Base-by-base conservation (phyloP, 2,329 filamentous ascomycete species). In the Teratosphaeria zuluensis region DNA sequence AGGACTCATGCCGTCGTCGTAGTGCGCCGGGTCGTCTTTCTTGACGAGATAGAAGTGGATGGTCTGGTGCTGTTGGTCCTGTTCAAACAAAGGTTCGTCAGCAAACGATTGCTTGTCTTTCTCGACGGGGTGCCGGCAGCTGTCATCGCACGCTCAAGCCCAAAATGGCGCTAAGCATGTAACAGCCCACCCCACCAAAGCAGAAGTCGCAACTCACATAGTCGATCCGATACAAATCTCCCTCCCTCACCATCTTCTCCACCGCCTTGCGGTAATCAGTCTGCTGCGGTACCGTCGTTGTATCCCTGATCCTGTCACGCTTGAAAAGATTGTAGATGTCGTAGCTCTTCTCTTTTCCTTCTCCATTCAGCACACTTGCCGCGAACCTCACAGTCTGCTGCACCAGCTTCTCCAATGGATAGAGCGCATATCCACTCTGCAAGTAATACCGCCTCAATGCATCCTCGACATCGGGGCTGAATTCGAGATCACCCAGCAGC, bases 371-470 rank as follows among this genome's bases (percentile, higher is more conserved):
- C 72, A 95, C 91, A n/a, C 83, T 83, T 19, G 91, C 81, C 28
- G 88, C 90, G 59, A 92, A 87, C 59, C 91, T 88, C 59, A 88
- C 87, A 46, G 96, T 83, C 1, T 87, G 87, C 69, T 85, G 86
- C 56, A 97, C 83, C 32, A 96, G 84, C 71, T 95, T 92, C 69
- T 95, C 90, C 63, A 97, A 86, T 4, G 90, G 92, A 77, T 97
- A 99, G 46, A 97, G 77, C 68, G 91, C 90, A 88, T 92, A 99
- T 6, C 94, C 94, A 64, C 85, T 88, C 70, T 88, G 86, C 59
- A 97, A 81, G 72, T 96, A 99, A 76, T 90, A 96, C 64, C 92
- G 89, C 28, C 94, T 88, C 58, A 99, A 80, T 5, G 91, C 88
- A 68, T 97, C 92, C 73, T 97, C 92, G 65, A 95, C 90, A 32